A percentile compares a stretch with the other conserved stretches of the same genome.
These are phyloP conservation scores for Rutstroemia sp. DNA, from an alignment of 2,329 filamentous ascomycete genomes.

Conservation along the genomic window DNA sequence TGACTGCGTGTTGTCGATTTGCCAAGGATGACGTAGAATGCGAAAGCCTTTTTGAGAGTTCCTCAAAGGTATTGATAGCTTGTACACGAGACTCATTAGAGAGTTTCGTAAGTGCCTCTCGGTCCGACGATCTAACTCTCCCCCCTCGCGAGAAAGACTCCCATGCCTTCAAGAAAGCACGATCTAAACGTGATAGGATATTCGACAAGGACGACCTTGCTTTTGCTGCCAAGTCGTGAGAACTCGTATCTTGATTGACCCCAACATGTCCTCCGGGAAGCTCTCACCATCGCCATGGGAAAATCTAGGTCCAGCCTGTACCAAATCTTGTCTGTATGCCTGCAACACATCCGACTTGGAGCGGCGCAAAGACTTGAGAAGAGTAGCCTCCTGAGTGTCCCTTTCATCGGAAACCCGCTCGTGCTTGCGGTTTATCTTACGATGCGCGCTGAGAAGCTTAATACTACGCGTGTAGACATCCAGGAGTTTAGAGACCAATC, in stretches of 20 bases:
- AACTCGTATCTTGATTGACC: not conserved
- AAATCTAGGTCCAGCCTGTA: constrained; percentile 35
- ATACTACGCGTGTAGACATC: constrained; percentile 36
- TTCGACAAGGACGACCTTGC: constrained; percentile 22
- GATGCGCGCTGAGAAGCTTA: constrained; percentile 33
- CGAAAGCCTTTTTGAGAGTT: constrained; percentile 34
- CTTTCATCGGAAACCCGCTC: not conserved
- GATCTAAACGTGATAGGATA: constrained; percentile 38
- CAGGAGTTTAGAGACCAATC: constrained; percentile 37
- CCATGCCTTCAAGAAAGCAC: constrained; percentile 35
- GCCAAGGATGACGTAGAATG: constrained; percentile 16
- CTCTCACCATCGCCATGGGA: constrained; percentile 42
- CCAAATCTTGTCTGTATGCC: constrained; percentile 37
- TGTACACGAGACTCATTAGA: constrained; percentile 42
- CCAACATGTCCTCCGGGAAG: not conserved
- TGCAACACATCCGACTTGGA: constrained; percentile 31
- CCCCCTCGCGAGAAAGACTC: constrained; percentile 30
- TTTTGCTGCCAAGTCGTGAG: constrained; percentile 17
- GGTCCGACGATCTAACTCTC: constrained; percentile 34
- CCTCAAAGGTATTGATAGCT: constrained; percentile 41
- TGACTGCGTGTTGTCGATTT: not conserved
- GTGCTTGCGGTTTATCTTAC: constrained; percentile 18
- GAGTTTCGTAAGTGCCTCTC: constrained; percentile 38
- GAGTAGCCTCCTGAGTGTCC: constrained; percentile 27
- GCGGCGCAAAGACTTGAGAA: constrained; percentile 29